Conservation (phyloP, 2,329 filamentous ascomycete genomes). For the Fusarium longipes region DNA sequence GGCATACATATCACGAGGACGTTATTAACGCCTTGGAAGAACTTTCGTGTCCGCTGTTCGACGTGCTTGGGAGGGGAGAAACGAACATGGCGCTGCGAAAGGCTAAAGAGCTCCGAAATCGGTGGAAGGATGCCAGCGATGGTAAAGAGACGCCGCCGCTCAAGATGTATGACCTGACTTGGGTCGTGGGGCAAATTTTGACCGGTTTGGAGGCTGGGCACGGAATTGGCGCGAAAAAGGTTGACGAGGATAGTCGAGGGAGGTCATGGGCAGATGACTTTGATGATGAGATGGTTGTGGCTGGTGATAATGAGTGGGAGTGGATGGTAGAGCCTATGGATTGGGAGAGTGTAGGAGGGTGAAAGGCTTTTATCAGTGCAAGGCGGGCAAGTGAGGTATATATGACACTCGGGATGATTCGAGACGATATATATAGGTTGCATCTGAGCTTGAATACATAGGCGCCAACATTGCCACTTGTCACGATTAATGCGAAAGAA, state of each 20-base stretch:
- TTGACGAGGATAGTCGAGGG: conserved; percentile 55
- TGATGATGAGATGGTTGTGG: conserved; percentile 31
- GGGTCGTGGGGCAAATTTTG: conserved; percentile 69
- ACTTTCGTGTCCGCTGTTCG: conserved; percentile 66
- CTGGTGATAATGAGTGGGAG: conserved; percentile 49
- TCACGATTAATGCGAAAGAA: neutral
- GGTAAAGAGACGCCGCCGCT: conserved; percentile 56
- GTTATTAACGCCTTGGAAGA: conserved; percentile 71
- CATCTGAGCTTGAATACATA: neutral
- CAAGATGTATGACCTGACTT: conserved; percentile 69
- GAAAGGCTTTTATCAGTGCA: no score
- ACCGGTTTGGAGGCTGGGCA: conserved; percentile 69
- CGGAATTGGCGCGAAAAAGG: conserved; percentile 59
- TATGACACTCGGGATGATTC: neutral
- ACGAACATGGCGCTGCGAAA: conserved; percentile 69
- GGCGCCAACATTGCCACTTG: neutral
- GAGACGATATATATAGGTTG: neutral
- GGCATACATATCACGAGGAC: conserved; percentile 75
- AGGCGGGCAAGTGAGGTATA: neutral
- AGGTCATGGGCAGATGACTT: conserved; percentile 45
- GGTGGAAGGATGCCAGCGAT: conserved; percentile 76
- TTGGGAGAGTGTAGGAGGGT: conserved; percentile 48
- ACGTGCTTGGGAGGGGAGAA: conserved; percentile 64
- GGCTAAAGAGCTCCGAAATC: conserved; percentile 77
- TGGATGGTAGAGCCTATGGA: conserved; percentile 58